Conservation (phyloP, 768 basidiomycete genomes). For the Daedalea quercina region DNA sequence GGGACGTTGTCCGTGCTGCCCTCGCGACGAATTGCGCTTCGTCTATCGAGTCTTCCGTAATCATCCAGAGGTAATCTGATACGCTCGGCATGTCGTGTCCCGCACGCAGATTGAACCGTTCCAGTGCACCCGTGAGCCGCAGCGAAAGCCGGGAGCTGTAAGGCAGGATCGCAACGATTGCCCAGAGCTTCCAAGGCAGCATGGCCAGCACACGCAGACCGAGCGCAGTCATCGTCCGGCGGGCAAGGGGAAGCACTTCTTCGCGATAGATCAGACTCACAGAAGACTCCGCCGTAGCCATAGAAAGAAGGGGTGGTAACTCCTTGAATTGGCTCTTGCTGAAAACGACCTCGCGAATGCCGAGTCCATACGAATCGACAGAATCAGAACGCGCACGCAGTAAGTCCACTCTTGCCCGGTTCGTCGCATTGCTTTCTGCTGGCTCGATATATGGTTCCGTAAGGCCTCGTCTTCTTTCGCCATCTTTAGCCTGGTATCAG, state of each 20-base stretch:
- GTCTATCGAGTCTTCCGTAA: too few species aligned
- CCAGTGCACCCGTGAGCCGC: background rate
- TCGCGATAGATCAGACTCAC: background rate
- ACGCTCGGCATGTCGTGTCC: too few species aligned
- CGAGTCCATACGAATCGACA: background rate
- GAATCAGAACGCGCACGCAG: slow-evolving; percentile 15
- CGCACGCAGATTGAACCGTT: too few species aligned
- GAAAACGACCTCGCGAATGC: background rate
- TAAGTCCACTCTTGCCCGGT: slow-evolving; percentile 21
- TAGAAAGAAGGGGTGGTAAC: background rate
- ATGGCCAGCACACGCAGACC: background rate
- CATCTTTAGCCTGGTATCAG: slow-evolving; percentile 27
- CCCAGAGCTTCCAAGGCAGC: background rate
- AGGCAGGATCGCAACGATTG: background rate
- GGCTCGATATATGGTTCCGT: slow-evolving; percentile 26
- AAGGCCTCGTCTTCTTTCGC: slow-evolving; percentile 21
- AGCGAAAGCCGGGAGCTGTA: background rate
- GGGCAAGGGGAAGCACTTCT: background rate
- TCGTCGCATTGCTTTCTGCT: slow-evolving; percentile 24
- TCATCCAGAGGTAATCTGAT: too few species aligned
- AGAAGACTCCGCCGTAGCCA: background rate
- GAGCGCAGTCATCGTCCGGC: background rate
- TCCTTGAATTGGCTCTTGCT: slow-evolving; percentile 1
- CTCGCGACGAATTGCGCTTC: too few species aligned
- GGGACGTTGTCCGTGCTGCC: too few species aligned